These are phyloP conservation scores for Neobulgaria alba DNA, from an alignment of 2,329 filamentous ascomycete genomes.

Conservation along the genomic window DNA sequence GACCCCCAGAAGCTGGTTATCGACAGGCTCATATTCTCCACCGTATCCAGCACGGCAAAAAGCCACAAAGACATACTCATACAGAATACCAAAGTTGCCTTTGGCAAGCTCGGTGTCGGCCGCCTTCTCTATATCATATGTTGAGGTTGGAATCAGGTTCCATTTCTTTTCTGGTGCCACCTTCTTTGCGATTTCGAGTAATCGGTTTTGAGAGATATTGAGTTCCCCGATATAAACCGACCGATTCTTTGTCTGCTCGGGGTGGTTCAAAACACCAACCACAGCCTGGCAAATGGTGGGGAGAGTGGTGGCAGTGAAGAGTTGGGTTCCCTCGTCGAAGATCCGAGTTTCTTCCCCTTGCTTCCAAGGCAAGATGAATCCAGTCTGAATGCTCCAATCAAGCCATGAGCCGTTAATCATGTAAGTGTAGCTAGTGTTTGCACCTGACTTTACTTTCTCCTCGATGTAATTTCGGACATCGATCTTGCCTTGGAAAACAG, in stretches of 20 bases:
- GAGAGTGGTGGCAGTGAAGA: constrained; percentile 42
- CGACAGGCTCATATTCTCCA: constrained; percentile 29
- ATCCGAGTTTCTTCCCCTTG: constrained; percentile 10
- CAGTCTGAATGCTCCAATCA: constrained; percentile 42
- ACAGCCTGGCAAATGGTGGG: constrained; percentile 39
- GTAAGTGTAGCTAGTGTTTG: constrained; percentile 44
- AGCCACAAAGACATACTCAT: constrained; percentile 27
- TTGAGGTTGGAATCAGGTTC: constrained; percentile 12
- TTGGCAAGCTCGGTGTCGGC: constrained; percentile 18
- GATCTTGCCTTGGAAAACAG: constrained; percentile 44
- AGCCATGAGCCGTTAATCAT: constrained; percentile 48
- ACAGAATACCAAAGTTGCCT: constrained; percentile 27
- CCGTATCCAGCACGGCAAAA: constrained; percentile 30
- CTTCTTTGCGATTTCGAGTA: constrained; percentile 30
- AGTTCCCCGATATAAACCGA: constrained; percentile 38
- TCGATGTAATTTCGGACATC: constrained; percentile 33
- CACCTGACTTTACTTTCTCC: constrained; percentile 31
- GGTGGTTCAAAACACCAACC: constrained; percentile 39
- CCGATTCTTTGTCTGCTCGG: constrained; percentile 45
- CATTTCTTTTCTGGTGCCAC: constrained; percentile 25
- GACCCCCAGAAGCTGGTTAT: constrained; percentile 37
- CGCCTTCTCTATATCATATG: constrained; percentile 11
- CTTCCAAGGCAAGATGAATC: constrained; percentile 39
- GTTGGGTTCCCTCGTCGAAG: constrained; percentile 35
- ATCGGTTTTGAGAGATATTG: constrained; percentile 35